Base-by-base conservation (phyloP, 805 yeast genomes). In the Hanseniaspora mollemarum region DNA sequence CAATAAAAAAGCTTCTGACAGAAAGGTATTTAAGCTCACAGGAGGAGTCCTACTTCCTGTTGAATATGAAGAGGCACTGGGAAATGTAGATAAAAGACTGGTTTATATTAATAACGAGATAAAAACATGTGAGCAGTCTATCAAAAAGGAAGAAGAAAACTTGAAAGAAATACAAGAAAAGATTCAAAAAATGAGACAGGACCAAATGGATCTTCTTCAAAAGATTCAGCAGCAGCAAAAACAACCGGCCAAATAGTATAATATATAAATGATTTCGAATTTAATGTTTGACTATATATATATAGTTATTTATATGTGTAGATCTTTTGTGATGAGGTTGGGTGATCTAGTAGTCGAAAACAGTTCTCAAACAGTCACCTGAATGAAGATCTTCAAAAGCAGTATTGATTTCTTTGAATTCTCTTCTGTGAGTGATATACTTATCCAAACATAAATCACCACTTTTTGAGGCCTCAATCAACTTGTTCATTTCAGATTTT, bases 321-420 rank as follows among this genome's bases (percentile, higher is more conserved):
- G n/a, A n/a, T n/a, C n/a, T n/a, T n/a, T n/a, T n/a, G n/a, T n/a
- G n/a, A 32, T 32, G 36, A 6, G n/a, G 36, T 18, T 12, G 10
- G 36, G 13, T 19, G 7, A 38, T 7, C 26, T 43, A 50, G 24
- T 39, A 51, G 58, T 77, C 71, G 56, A 84, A 70, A 54, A 92
- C 96, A 24, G 96, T 92, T 71, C 98, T 84, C 68, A 92, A 79
- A 72, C 96, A 87, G 62, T 78, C 82, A 63, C 98, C 98, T 53
- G 77, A 71, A 68, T 90, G 96, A 87, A 92, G 83, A 67, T 87
- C 96, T 51, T 87, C 90, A 66, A 92, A 88, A 21, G 96, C 97
- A 53, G 74, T 65, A 73, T 88, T 88, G 67, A 92, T 87, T 50
- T 81, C 76, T 28, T 72, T 76, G 65, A 92, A 77, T 36, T 78